These are phyloP conservation scores for Phytophthora uliginosa DNA, from an alignment of 352 stramenopile genomes.

Conservation along the genomic window DNA sequence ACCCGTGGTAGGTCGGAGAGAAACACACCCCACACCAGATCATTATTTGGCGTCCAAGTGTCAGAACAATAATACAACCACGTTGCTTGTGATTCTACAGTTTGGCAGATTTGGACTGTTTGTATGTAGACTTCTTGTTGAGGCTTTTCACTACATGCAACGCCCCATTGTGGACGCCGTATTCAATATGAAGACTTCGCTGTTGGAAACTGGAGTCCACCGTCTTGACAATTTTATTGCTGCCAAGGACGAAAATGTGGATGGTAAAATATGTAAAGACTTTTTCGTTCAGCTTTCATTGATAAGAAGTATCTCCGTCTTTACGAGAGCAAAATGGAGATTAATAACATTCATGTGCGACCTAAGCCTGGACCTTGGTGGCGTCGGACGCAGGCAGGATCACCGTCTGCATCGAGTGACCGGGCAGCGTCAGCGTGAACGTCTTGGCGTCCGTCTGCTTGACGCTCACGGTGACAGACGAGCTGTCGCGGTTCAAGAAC, in stretches of 20 bases:
- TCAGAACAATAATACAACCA: not conserved
- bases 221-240: too few relatives aligned
- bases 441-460: slow-evolving; percentile 33
- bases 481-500: slow-evolving; percentile 53
- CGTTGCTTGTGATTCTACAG: not conserved
- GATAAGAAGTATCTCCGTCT: slow-evolving; percentile 9
- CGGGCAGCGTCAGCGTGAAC: slow-evolving; percentile 29
- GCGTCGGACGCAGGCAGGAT: slow-evolving; percentile 38
- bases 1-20: slow-evolving; percentile 19
- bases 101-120: not conserved
- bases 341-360: slow-evolving; percentile 9
- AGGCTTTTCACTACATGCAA: too few relatives aligned
- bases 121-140: not conserved
- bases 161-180: too few relatives aligned
- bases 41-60: not conserved
- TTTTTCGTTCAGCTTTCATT: slow-evolving; percentile 9
- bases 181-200: too few relatives aligned
- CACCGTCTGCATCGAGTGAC: slow-evolving; percentile 38
- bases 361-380: slow-evolving; percentile 35
- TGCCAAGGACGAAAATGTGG: too few relatives aligned
- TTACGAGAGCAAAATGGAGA: not conserved
- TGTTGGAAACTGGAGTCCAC: too few relatives aligned
- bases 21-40: not conserved
- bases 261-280: not conserved
- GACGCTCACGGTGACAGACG: slow-evolving; percentile 35